Evolutionary conservation across 2,329 filamentous ascomycete genomes (phyloP), one percentile per base, ranked within the genome.

Genomic region (Rutstroemia sp.): DNA sequence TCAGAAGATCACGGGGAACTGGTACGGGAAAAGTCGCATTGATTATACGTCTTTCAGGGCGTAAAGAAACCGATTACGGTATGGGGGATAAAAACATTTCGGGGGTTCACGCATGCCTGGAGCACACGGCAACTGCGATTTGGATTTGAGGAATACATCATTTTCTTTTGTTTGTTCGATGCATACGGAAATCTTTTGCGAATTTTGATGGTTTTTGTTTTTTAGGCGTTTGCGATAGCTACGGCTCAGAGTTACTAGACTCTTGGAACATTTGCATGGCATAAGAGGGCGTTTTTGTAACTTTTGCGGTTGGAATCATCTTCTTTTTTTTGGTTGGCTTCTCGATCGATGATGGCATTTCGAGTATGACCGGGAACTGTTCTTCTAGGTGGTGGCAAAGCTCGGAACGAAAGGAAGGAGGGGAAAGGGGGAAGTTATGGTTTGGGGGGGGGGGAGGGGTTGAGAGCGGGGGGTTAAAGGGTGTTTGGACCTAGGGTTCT

Each of bases 211-310:
- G 27, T 30, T 30, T 30, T 30, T 8, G 27, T 10, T 39, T 51
- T 51, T 27, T 34, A 38, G 53, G 53, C 53, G 53, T 51, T 56
- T 56, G 44, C 39, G 27, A 56, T 51, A 21, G 53, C 47, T 39
- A 56, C 38, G 47, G 53, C 46, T 45, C 42, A 25, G 47, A 51
- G 47, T 44, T 50, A 51, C 21, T 16, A 56, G 46, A 56, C 53
- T 51, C 47, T 51, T 41, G 38, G 27, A 30, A 30, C 10, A 34
- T 56, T 54, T 17, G 45, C 45, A 51, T 56, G 27, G 53, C 53
- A 56, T 51, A 39, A 56, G 53, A 45, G 50, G 53, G 53, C 53
- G 53, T 56, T 56, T 45, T 53, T 42, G 30, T 48, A 34, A 34
- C 45, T 49, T 50, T 50, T 8, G 9, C 10, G 9, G 27, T 30